Base-by-base conservation (phyloP, 1,284 basidiomycete species). In the Cryptococcus sp. region DNA sequence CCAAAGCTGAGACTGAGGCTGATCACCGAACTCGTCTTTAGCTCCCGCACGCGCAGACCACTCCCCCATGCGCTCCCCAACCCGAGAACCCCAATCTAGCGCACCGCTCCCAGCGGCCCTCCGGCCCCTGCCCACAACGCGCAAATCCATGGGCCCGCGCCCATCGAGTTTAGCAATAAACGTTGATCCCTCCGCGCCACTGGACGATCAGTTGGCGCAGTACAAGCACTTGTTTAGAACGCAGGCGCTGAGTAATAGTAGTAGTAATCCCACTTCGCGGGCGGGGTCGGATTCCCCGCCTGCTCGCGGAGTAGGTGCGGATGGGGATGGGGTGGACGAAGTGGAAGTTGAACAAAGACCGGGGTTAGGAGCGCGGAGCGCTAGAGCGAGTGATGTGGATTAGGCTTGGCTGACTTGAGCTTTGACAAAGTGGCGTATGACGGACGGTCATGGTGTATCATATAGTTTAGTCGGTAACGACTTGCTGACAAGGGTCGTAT, bases 191-290 rank as follows among this genome's bases (percentile, higher is more conserved):
- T 62, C 63, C 16, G 61, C 65, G 44, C 72, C 73, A 3, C 60
- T 71, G 5, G 74, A 77, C 50, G 73, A 71, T 50, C 73, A 74
- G 58, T 56, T 75, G n/a, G 71, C 73, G 35, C 65, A 70, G 27
- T 69, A 69, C 55, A 77, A 75, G 58, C 69, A 70, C n/a, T 52
- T 77, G 15, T 77, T 77, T 54, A 55, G 60, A 22, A 56, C 41
- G 16, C 60, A 62, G 44, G 60, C 60, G 3, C 11, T 61, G 19
- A 47, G 42, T 22, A 11, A 31, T 50, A 39, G 40, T 22, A 20
- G 16, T 35, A 20, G 17, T 22, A 6, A 47, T 16, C 25, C 50
- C 8, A 55, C 47, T 47, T 59, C 56, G 16, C 44, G 62, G 19
- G 51, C 56, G 19, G 57, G 53, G 22, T 59, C 57, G 44, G 45